Evolutionary conservation across 164 flowering plant genomes (phyloP), one percentile per base, ranked within the genome.

Genomic region (Berberis thunbergii): DNA sequence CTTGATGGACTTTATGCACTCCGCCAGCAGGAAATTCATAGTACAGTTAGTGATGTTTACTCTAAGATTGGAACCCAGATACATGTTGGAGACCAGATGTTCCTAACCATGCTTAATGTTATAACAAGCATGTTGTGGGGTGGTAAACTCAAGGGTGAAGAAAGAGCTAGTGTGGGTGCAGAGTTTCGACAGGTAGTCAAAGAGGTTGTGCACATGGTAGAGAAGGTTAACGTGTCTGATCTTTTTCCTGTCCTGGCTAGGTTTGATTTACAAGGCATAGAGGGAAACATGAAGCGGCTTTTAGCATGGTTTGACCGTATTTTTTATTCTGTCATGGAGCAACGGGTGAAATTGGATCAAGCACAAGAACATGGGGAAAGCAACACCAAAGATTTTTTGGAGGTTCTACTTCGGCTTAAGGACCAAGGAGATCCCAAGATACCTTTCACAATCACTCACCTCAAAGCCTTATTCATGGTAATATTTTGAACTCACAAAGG

Each of bases 211-310:
- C 44, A 7, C 42, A 41, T 66, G 48, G 4, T 62, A 43, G 76
- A 66, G 6, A 60, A 9, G 4, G 61, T 70, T 2, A 72, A 79
- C 40, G 9, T 79, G 26, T 79, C 78, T 0, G 77, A 79, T 55
- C 38, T 74, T 10, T 76, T 76, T 45, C 78, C 82, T 0, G 4
- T 43, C n/a, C 57, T 79, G 1, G 62, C 73, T 0, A n/a, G 66
- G 62, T 70, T 76, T 46, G 83, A 76, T 57, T 1, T 76, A 4
- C 79, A 76, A 42, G 75, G 78, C 1, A 41, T 74, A 5, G 73
- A 56, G 9, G 44, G 60, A 64, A 10, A 66, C 9, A 38, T 45
- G 58, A 67, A 65, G 69, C 49, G 43, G 64, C 10, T 60, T 1
- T 0, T 41, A 1, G 4, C 1, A 7, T 41, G 49, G 65, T 44